These are phyloP conservation scores for Monosporascus sp. DNA, from an alignment of 2,329 filamentous ascomycete species.

Conservation along the genomic window DNA sequence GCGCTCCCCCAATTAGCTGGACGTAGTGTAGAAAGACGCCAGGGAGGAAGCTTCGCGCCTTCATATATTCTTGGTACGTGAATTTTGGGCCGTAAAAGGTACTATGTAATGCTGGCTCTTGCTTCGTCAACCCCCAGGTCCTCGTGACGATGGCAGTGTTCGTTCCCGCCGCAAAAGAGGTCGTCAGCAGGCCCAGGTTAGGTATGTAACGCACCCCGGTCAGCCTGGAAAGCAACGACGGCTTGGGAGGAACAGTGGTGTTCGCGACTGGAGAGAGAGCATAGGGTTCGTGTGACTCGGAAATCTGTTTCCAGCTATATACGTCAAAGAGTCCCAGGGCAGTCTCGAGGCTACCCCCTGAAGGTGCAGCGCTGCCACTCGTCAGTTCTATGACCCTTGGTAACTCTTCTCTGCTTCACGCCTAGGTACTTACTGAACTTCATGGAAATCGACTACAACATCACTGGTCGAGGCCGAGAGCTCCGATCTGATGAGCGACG, in stretches of 20 bases:
- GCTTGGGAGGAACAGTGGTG: slow-evolving; percentile 24
- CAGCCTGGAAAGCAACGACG: slow-evolving; percentile 39
- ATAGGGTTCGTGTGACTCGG: slow-evolving; percentile 43
- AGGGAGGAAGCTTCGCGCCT: slow-evolving; percentile 41
- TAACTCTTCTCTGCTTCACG: neutral
- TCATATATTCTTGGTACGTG: slow-evolving; percentile 50
- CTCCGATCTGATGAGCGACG: slow-evolving; percentile 44
- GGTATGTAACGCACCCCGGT: slow-evolving; percentile 46
- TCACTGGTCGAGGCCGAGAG: slow-evolving; percentile 46
- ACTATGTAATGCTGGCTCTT: slow-evolving; percentile 36
- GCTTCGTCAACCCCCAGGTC: slow-evolving; percentile 56
- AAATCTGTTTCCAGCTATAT: slow-evolving; percentile 44
- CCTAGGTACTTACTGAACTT: slow-evolving; percentile 31
- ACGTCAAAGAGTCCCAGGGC: slow-evolving; percentile 54
- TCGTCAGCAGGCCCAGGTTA: slow-evolving; percentile 51
- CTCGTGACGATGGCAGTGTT: slow-evolving; percentile 54
- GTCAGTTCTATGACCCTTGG: slow-evolving; percentile 4
- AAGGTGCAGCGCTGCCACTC: slow-evolving; percentile 39
- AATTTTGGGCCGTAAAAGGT: slow-evolving; percentile 59
- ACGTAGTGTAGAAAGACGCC: slow-evolving; percentile 47
- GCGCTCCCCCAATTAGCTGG: slow-evolving; percentile 35
- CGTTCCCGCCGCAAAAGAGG: slow-evolving; percentile 42
- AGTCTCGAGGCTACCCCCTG: slow-evolving; percentile 66
- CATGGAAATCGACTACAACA: slow-evolving; percentile 45
- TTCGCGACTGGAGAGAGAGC: slow-evolving; percentile 53